Evolutionary conservation across 495 filamentous ascomycete species (phyloP), one percentile per base, ranked within the genome.

Genomic region (Penicillium samsonianum): DNA sequence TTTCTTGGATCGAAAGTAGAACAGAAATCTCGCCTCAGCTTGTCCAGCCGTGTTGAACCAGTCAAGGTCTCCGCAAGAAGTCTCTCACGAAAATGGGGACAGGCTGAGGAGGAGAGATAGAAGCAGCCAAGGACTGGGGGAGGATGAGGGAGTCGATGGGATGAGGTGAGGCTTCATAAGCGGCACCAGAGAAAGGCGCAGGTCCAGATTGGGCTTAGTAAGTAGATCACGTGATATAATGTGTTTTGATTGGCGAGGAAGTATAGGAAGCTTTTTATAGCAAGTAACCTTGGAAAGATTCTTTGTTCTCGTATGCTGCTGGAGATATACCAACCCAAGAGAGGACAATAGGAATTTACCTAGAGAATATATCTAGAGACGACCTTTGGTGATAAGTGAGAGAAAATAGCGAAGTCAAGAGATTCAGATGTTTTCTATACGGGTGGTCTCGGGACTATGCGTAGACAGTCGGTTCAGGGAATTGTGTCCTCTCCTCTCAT

Each of bases 41-140:
- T 72, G 72, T 70, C 72, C 68, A 72, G 74, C 74, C 74, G 69
- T 67, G 64, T 73, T 70, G 62, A 78, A 78, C 75, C 75, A 78
- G 73, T 78, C 67, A 78, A 78, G 75, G 75, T 75, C 75, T 78
- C 73, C 73, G 73, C 67, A 70, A 75, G 71, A 62, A 57, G 38
- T 53, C 49, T 72, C 70, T 74, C 72, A 75, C 73, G 71, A 74
- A 53, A 70, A 70, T 65, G 68, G 75, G 72, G 61, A 68, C 69
- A 70, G 64, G 67, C 60, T 59, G 62, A 71, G 65, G 65, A 59
- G 35, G 51, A 51, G 45, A 55, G 60, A 54, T 40, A 64, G 62
- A 60, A 44, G 60, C 57, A 44, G 59, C 50, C 48, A 57, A 49
- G 54, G 56, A 60, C 55, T 50, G 35, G 38, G 62, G 60, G 67